Base-by-base conservation (phyloP, 352 stramenopile genomes). In the Pythium plurisporium region DNA sequence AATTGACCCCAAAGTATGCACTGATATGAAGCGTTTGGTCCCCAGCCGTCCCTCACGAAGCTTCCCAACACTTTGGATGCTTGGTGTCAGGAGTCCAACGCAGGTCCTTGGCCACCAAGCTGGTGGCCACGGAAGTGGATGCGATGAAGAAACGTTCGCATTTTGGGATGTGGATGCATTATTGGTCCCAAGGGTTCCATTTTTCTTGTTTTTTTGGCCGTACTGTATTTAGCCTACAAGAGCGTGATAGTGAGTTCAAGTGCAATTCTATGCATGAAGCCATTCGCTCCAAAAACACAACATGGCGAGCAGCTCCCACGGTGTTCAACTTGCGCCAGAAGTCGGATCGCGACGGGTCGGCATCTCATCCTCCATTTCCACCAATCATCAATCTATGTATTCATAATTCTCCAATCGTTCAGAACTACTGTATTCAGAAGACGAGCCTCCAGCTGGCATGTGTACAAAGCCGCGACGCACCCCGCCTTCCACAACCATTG, bases 271-370 rank as follows among this genome's bases (percentile, higher is more conserved):
- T 19, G 33, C 33, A 15, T 38, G 9, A 38, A 38, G 33, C 33
- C 33, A 38, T 10, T 15, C 33, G n/a, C n/a, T n/a, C n/a, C 10
- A 50, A 50, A 50, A 33, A 8, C 43, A 47, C 51, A 49, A 59
- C 30, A 51, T 59, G 51, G 54, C 54, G 54, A 61, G 26, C 31
- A 41, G 19, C 37, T 59, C 51, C 43, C 51, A 41, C 41, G 22
- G 14, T 38, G 40, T 59, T 64, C 47, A 64, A 64, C 57, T 64
- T 59, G 57, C 57, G 57, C 47, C 57, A 64, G 57, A 57, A 64
- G 38, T 64, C 57, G 40, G 48, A 64, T 57, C 48, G 57, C 40
- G 26, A 59, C 48, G 26, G 23, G 48, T 57, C 48, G 57, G 7
- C 48, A 53, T 50, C 23, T 44, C 45, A 41, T 26, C 9, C 36